Conservation (phyloP, 169 alveolate genomes). For the Ichthyophthirius multifiliis region DNA sequence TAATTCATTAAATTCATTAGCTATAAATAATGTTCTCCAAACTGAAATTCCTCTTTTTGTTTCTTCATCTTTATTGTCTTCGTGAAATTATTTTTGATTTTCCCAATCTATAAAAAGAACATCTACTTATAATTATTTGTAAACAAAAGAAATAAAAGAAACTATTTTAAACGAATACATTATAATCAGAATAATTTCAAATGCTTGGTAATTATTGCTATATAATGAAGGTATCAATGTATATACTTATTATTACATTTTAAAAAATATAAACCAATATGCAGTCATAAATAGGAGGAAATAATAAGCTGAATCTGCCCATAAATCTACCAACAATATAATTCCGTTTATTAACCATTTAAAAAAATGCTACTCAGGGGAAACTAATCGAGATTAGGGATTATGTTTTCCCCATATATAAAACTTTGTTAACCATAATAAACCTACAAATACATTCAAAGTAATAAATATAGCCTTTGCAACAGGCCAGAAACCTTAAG, state of each 20-base stretch:
- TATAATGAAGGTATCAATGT: conserved; percentile 46
- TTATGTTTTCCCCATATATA: background rate
- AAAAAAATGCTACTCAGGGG: background rate
- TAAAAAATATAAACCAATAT: conserved; percentile 68
- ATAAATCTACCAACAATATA: conserved; percentile 25
- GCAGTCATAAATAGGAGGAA: conserved; percentile 51
- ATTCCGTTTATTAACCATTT: background rate
- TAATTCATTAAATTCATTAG: conserved; percentile 71
- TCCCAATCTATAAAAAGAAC: conserved; percentile 46
- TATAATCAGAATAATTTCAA: conserved; percentile 2
- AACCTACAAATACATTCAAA: background rate
- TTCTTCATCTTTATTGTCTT: background rate
- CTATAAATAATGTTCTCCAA: conserved; percentile 71
- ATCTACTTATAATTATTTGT: conserved; percentile 10
- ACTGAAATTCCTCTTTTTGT: conserved; percentile 35
- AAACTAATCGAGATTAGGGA: background rate
- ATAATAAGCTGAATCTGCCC: conserved; percentile 49
- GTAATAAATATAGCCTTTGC: background rate
- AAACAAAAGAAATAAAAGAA: background rate
- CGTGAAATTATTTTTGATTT: conserved; percentile 1
- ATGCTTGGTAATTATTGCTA: conserved; percentile 18
- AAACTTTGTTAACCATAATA: background rate
- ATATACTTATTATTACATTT: conserved; percentile 54
- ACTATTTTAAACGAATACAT: conserved; percentile 19
- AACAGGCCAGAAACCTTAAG: background rate